Evolutionary conservation across 2,329 filamentous ascomycete genomes (phyloP), one percentile per base, ranked within the genome.

Genomic region (Colletotrichum sp.): DNA sequence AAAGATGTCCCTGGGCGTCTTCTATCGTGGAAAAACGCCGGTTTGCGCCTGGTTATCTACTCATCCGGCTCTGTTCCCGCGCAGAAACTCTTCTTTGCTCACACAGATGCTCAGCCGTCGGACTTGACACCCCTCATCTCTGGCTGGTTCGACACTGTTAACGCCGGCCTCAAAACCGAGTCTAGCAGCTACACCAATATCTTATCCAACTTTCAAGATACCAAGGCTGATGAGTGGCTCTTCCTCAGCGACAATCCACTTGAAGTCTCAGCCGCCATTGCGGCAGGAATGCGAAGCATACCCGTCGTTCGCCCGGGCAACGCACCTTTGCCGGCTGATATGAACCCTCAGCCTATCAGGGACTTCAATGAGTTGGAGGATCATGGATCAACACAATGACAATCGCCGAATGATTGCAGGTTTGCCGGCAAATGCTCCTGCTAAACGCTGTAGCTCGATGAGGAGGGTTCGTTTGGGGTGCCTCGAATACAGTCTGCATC

Each of bases 241-340:
- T 97, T 97, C 83, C 86, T 96, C 76, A 96, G 94, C 81, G 95
- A 97, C 85, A 96, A 96, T 81, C 89, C 95, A 62, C 91, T 90
- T 81, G 93, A 94, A 84, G 92, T 94, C 44, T 87, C 89, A 68
- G 92, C 93, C 64, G 93, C 93, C 57, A 87, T 88, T 77, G 85
- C 84, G 72, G 90, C 92, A 13, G 92, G 92, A n/a, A 92, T 94
- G 90, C 87, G 89, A 80, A 90, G 90, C 80, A 85, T 90, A 69
- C 88, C 93, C 5, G 91, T 94, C 72, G 85, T 89, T 72, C 89
- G 95, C 72, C 93, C 93, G 18, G 95, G 94, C 15, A 97, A 97
- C 84, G 90, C 91, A 49, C 88, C 88, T 34, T 85, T 96, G 77
- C 86, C 89, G 13, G 84, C 85, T 24, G 87, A 88, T 30, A 87